phyloP scores from a whole-genome alignment of 1,139 yeast genomes.

The Yamadazyma trypodendri region DNA sequence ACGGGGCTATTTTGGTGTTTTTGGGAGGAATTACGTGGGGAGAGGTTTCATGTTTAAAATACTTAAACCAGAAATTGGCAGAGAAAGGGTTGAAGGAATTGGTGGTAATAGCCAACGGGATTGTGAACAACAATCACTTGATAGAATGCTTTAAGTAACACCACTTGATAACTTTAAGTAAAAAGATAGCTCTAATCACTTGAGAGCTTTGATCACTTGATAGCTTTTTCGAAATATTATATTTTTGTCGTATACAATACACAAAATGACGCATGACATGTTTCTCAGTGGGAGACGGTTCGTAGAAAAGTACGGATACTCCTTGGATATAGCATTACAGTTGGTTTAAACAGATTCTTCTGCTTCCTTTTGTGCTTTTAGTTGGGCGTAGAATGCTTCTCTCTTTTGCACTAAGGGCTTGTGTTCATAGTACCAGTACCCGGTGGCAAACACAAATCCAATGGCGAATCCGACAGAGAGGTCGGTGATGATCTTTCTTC shows the following conservation, averaged over 20 bases:
- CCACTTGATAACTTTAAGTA: too few relatives aligned
- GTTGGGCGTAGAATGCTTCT: constrained; percentile 80
- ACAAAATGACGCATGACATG: constrained; percentile 1
- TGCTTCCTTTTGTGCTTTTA: constrained; percentile 70
- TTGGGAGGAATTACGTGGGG: constrained; percentile 83
- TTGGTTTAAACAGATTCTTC: constrained; percentile 42
- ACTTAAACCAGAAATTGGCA: constrained; percentile 43
- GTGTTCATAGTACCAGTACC: constrained; percentile 52
- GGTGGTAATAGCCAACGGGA: constrained; percentile 55
- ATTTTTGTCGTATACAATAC: background rate
- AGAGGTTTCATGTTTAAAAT: constrained; percentile 66
- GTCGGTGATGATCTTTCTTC: constrained; percentile 80
- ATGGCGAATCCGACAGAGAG: constrained; percentile 62
- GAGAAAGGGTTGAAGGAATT: constrained; percentile 40
- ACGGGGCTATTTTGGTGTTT: constrained; percentile 44
- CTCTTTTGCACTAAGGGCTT: constrained; percentile 67
- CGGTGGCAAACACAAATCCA: constrained; percentile 37
- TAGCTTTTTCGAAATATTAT: too few relatives aligned
- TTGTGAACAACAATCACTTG: constrained; percentile 41
- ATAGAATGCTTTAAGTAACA: background rate
- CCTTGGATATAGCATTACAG: background rate
- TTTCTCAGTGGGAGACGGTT: too few relatives aligned
- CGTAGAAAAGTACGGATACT: too few relatives aligned
- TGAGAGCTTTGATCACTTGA: too few relatives aligned
- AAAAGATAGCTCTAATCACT: too few relatives aligned